These are phyloP conservation scores for Nelumbo lutea DNA, from an alignment of 164 flowering plant genomes.

Conservation along the genomic window DNA sequence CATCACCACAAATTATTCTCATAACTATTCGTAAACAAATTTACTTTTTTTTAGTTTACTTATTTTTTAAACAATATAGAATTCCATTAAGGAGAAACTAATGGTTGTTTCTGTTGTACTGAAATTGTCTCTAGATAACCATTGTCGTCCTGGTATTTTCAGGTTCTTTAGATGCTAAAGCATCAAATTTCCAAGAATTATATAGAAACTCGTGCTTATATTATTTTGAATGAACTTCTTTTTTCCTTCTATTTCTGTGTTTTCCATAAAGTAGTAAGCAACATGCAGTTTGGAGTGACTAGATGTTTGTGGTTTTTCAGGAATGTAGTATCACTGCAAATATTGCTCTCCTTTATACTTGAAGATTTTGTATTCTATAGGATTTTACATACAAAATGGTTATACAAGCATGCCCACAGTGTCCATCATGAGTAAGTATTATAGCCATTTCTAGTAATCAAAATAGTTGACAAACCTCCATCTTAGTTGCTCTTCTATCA, in stretches of 20 bases:
- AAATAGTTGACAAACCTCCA: not conserved
- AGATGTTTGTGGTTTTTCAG: constrained; percentile 34
- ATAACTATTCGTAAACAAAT: too few species aligned
- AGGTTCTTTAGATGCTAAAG: constrained; percentile 54
- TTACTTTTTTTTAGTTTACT: too few species aligned
- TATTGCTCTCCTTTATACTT: constrained; percentile 80
- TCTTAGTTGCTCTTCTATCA: constrained; percentile 4
- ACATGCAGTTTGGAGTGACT: constrained; percentile 8
- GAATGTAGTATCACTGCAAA: constrained; percentile 75
- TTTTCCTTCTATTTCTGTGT: not conserved
- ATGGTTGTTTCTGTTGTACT: too few species aligned
- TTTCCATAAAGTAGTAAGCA: not conserved
- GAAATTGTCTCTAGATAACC: constrained; percentile 22
- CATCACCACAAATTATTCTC: too few species aligned
- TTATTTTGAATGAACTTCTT: not conserved
- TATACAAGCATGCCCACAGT: constrained; percentile 97
- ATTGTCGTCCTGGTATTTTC: constrained; percentile 95
- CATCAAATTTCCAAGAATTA: constrained; percentile 15
- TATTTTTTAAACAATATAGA: too few species aligned
- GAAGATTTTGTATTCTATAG: constrained; percentile 94
- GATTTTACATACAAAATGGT: constrained; percentile 89
- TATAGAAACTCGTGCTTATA: not conserved
- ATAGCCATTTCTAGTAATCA: not conserved
- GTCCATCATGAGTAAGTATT: constrained; percentile 95
- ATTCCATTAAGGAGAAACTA: too few species aligned